Conservation (phyloP, 2,329 filamentous ascomycete species). For the Cordyceps cicadae region DNA sequence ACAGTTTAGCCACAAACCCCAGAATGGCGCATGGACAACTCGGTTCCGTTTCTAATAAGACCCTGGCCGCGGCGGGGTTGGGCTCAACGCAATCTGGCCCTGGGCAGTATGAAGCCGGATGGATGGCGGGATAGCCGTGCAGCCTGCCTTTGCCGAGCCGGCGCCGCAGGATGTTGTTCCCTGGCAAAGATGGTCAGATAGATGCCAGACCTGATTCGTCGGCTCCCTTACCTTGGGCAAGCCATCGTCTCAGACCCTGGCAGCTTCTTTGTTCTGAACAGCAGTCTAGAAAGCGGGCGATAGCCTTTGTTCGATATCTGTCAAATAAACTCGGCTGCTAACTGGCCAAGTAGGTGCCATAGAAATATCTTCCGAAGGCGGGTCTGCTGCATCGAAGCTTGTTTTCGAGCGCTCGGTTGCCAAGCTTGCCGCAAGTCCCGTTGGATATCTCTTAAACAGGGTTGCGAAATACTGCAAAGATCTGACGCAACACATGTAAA, state of each 20-base stretch:
- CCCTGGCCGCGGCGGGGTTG: not conserved
- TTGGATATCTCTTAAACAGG: not conserved
- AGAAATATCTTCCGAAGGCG: not conserved
- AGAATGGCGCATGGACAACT: not conserved
- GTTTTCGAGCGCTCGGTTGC: not conserved
- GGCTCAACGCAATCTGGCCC: constrained; percentile 10
- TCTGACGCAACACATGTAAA: not conserved
- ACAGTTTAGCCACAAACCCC: constrained; percentile 8
- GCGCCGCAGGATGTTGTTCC: constrained; percentile 1
- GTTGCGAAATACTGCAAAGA: not conserved
- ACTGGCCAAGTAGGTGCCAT: no score
- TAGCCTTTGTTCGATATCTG: not conserved
- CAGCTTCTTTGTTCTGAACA: not conserved
- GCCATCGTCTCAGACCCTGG: constrained; percentile 4
- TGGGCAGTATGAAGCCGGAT: not conserved
- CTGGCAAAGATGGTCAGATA: not conserved
- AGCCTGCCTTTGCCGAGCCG: constrained; percentile 9
- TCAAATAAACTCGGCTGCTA: no score
- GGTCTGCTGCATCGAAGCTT: not conserved
- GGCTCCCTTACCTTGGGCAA: not conserved
- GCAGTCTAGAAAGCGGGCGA: not conserved
- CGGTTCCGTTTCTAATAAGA: not conserved
- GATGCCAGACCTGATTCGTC: not conserved
- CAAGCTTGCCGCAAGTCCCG: not conserved
- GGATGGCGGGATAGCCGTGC: constrained; percentile 4